A percentile compares a stretch with the other conserved stretches of the same genome.
These are phyloP conservation scores for Rhodotorula paludigena DNA, from an alignment of 768 basidiomycete species.

Conservation along the genomic window DNA sequence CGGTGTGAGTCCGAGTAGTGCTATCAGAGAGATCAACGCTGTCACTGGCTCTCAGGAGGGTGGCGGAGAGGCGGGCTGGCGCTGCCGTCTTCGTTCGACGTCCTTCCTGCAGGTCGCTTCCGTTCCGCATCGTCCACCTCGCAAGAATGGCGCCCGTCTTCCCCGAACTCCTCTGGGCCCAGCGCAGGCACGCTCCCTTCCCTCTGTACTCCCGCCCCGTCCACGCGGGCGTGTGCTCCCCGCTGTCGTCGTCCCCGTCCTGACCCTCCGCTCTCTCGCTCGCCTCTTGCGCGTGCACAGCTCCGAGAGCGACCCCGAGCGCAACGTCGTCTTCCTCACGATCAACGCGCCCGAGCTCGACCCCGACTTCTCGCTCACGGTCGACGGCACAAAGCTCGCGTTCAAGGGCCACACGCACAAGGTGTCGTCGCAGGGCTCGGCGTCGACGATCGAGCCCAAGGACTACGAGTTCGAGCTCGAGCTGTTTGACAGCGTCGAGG, in stretches of 20 bases:
- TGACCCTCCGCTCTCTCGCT: not conserved
- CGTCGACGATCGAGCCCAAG: slow-evolving; percentile 53
- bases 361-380: slow-evolving; percentile 36
- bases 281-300: slow-evolving; percentile 41
- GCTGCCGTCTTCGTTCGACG: no score
- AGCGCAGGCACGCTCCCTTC: slow-evolving; percentile 61
- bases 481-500: slow-evolving; percentile 69
- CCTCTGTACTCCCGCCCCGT: not conserved
- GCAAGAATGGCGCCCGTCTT: slow-evolving; percentile 48
- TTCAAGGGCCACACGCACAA: slow-evolving; percentile 47
- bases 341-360: slow-evolving; percentile 36
- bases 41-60: no score
- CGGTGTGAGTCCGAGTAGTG: no score
- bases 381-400: slow-evolving; percentile 46
- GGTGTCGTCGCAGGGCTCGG: slow-evolving; percentile 40
- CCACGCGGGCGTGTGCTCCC: slow-evolving; percentile 48
- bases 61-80: no score
- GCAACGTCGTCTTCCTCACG: slow-evolving; percentile 39
- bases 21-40: no score
- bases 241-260: not conserved
- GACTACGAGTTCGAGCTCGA: slow-evolving; percentile 71
- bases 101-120: no score
- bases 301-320: slow-evolving; percentile 45
- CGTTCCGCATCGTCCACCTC: not conserved
- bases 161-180: slow-evolving; percentile 92